Conservation (phyloP, 139 green algal species). For the Astrephomene gubernaculifera region DNA sequence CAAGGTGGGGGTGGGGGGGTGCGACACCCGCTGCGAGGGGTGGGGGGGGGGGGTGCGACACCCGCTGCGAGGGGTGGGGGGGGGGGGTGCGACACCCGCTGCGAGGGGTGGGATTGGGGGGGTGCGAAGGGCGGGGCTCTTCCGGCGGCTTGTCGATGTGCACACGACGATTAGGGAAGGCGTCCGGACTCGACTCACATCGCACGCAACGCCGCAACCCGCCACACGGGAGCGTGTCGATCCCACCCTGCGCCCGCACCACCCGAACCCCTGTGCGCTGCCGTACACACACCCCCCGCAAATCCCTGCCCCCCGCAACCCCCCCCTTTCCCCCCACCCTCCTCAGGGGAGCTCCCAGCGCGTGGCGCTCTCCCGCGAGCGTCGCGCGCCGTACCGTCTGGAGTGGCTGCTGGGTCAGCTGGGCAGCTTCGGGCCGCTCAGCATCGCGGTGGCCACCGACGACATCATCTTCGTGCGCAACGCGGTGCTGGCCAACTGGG, state of each 20-base stretch:
- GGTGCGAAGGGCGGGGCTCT: not conserved
- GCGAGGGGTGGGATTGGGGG: not conserved
- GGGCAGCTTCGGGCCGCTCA: not conserved
- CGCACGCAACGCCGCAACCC: too few species aligned
- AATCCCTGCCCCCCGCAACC: not conserved
- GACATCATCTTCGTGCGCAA: conserved; percentile 16
- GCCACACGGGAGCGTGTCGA: not conserved
- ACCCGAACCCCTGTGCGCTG: not conserved
- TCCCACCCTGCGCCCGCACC: not conserved
- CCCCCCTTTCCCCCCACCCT: not conserved
- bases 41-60: not conserved
- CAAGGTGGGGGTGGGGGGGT: not conserved
- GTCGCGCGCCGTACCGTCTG: not conserved
- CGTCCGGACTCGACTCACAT: not conserved
- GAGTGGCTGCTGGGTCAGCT: not conserved
- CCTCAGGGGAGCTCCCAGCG: not conserved
- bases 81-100: not conserved
- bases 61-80: not conserved
- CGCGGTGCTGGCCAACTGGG: not conserved
- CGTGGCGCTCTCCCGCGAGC: not conserved
- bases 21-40: not conserved
- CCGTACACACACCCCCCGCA: not conserved
- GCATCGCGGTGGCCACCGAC: not conserved
- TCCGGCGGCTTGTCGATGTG: not conserved
- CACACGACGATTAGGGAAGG: not conserved